Evolutionary conservation across 31 red algal genomes (phyloP).

Genomic region (Pterothamnion heteromorphum): DNA sequence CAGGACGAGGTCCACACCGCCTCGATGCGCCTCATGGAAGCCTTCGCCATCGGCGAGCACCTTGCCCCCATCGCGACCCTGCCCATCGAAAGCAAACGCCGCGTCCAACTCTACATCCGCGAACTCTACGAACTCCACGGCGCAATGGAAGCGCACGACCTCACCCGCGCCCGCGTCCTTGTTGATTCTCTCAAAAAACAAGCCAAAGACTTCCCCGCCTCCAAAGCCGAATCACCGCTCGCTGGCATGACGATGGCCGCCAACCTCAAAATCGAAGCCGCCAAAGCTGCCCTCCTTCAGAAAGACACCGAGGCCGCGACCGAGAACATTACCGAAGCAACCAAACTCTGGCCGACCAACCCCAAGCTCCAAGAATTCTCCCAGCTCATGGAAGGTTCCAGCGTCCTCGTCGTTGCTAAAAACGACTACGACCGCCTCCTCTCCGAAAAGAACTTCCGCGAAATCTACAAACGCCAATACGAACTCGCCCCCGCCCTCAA

Average conservation of each 20-base stretch:
- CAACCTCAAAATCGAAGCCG: background rate
- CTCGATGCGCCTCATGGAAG: background rate
- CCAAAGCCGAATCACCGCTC: background rate
- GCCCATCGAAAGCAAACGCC: background rate
- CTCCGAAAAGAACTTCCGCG: background rate
- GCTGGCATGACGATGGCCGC: background rate
- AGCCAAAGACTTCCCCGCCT: background rate
- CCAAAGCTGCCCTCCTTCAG: background rate
- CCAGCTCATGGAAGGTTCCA: background rate
- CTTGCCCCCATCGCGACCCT: background rate
- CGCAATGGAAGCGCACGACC: background rate
- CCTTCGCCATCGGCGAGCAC: conserved; percentile 20
- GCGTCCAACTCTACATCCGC: conserved; percentile 8
- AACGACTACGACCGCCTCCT: background rate
- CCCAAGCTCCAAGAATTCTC: background rate
- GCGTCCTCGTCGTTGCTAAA: background rate
- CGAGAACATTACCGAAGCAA: background rate
- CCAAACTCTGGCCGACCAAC: background rate
- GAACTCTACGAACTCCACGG: background rate
- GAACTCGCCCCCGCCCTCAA: background rate
- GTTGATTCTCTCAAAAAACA: background rate
- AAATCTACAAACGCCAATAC: background rate
- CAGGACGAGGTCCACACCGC: background rate
- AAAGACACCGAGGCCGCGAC: background rate
- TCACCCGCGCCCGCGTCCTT: background rate